phyloP scores from a whole-genome alignment of 2,329 filamentous ascomycete genomes.

The Arthrocladium fulminans region DNA sequence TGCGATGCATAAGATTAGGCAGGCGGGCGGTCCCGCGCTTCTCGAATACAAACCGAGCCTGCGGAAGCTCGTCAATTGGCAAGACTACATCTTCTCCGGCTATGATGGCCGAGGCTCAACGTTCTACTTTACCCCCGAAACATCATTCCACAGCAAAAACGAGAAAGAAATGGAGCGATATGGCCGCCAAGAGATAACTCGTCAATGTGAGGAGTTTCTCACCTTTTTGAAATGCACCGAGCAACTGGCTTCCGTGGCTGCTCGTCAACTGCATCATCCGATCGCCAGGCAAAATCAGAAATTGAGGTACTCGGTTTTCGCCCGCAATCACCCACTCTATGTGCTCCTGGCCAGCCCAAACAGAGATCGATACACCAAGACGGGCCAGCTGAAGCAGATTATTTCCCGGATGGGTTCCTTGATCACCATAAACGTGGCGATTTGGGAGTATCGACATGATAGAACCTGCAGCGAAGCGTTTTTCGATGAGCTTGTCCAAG shows the following conservation, averaged over 20 bases:
- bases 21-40: slow-evolving; percentile 30
- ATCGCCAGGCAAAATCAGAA: slow-evolving; percentile 15
- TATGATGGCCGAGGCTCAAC: slow-evolving; percentile 29
- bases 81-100: slow-evolving; percentile 34
- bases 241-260: slow-evolving; percentile 28
- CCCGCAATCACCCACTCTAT: slow-evolving; percentile 26
- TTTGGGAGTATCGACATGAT: slow-evolving; percentile 34
- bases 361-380: slow-evolving; percentile 27
- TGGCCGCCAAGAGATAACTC: slow-evolving; percentile 26
- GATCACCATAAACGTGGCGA: slow-evolving; percentile 31
- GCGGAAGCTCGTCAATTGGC: slow-evolving; percentile 36
- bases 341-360: slow-evolving; percentile 29
- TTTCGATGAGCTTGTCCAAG: slow-evolving; percentile 26
- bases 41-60: slow-evolving; percentile 30
- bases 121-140: slow-evolving; percentile 25
- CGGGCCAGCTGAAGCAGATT: slow-evolving; percentile 33
- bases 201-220: slow-evolving; percentile 32
- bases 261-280: slow-evolving; percentile 14
- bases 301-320: slow-evolving; percentile 26
- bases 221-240: slow-evolving; percentile 32
- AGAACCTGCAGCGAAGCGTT: slow-evolving; percentile 26
- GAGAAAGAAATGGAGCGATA: slow-evolving; percentile 16
- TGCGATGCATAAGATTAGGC: slow-evolving; percentile 31
- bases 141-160: slow-evolving; percentile 17
- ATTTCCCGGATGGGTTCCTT: slow-evolving; percentile 29